These are phyloP conservation scores for Candida broadrunensis DNA, from an alignment of 805 yeast species.

Conservation along the genomic window DNA sequence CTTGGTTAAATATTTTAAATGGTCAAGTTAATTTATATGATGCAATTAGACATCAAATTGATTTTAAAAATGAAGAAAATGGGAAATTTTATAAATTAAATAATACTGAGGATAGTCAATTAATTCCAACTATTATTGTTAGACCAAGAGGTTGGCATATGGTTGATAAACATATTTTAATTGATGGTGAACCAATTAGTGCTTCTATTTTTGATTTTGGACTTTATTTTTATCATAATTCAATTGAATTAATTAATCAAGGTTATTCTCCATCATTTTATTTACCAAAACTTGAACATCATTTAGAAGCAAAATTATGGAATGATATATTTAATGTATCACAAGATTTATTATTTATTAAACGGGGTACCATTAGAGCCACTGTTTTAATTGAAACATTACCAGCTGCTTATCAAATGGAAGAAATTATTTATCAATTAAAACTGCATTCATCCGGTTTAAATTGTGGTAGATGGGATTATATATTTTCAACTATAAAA, in stretches of 20 bases:
- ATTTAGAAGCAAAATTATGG: slow-evolving; percentile 20
- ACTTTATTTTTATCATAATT: slow-evolving; percentile 17
- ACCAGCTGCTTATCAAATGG: slow-evolving; percentile 23
- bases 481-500: slow-evolving; percentile 18
- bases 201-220: slow-evolving; percentile 20
- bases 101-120: slow-evolving; percentile 5
- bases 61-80: slow-evolving; percentile 10
- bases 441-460: slow-evolving; percentile 17
- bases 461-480: slow-evolving; percentile 24
- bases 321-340: slow-evolving; percentile 18
- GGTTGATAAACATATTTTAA: slow-evolving; percentile 16
- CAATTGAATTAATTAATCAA: slow-evolving; percentile 10
- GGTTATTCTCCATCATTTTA: slow-evolving; percentile 20
- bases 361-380: slow-evolving; percentile 19
- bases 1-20: slow-evolving; percentile 15
- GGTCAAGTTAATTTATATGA: slow-evolving; percentile 21
- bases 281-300: slow-evolving; percentile 21
- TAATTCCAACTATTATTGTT: slow-evolving; percentile 15
- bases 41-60: slow-evolving; percentile 16
- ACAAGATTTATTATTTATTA: slow-evolving; percentile 14
- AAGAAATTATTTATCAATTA: slow-evolving; percentile 19
- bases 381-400: slow-evolving; percentile 19
- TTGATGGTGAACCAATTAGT: slow-evolving; percentile 17
- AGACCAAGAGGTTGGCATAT: slow-evolving; percentile 23
- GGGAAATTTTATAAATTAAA: slow-evolving; percentile 39